Evolutionary conservation across 106 monocot species (phyloP).

Genomic region (Ottelia alismoides): DNA sequence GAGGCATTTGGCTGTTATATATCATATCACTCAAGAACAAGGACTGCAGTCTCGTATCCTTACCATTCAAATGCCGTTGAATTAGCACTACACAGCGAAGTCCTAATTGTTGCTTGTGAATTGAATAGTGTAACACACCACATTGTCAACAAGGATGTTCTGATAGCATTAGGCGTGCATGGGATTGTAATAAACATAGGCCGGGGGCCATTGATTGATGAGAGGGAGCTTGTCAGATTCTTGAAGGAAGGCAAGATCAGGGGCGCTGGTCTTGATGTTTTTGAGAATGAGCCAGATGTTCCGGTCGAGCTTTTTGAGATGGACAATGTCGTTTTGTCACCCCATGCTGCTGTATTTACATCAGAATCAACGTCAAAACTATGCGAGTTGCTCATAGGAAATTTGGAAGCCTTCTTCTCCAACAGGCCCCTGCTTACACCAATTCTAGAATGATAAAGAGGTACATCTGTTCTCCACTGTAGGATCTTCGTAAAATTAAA

Average conservation of each 20-base stretch:
- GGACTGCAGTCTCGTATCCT: conserved; percentile 1
- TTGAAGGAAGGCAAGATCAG: conserved; percentile 27
- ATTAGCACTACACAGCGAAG: conserved; percentile 37
- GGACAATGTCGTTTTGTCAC: conserved; percentile 61
- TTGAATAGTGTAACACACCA: conserved; percentile 52
- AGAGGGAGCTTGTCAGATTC: conserved; percentile 6
- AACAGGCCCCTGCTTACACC: conserved; percentile 34
- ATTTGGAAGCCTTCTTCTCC: conserved; percentile 66
- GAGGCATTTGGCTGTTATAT: conserved; percentile 30
- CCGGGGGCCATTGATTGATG: conserved; percentile 6
- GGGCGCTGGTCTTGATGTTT: conserved; percentile 76
- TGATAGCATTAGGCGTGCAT: conserved; percentile 42
- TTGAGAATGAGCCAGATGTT: conserved; percentile 45
- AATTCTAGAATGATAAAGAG: conserved; percentile 6
- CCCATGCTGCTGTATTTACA: conserved; percentile 30
- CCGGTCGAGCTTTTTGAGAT: conserved; percentile 31
- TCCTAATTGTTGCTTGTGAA: conserved; percentile 36
- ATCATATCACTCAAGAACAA: conserved; percentile 6
- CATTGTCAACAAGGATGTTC: conserved; percentile 46
- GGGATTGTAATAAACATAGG: conserved; percentile 28
- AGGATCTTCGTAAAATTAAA: no score
- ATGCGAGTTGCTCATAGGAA: conserved; percentile 15
- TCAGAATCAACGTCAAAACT: conserved; percentile 14
- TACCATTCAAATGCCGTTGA: conserved; percentile 5
- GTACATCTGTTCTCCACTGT: no score